These are phyloP conservation scores for Xylaria sp. DNA, from an alignment of 2,329 filamentous ascomycete species.

Conservation along the genomic window DNA sequence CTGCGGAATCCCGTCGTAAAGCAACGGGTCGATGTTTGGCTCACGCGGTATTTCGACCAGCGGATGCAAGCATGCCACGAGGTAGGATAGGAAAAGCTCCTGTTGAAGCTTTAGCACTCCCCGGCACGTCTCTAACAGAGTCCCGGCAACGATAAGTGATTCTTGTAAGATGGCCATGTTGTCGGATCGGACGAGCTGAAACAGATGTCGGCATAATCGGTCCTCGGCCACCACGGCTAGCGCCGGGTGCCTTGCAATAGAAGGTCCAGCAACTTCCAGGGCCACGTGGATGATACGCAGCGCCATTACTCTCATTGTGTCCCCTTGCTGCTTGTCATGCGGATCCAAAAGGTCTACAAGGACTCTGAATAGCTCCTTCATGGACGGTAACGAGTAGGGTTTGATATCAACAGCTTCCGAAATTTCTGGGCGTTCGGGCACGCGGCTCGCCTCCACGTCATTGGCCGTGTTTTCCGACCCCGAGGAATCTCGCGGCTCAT, in stretches of 20 bases:
- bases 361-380: conserved; percentile 90
- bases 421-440: conserved; percentile 27
- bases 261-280: conserved; percentile 91
- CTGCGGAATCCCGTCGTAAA: conserved; percentile 93
- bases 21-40: conserved; percentile 81
- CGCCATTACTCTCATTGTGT: conserved; percentile 96
- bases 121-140: conserved; percentile 86
- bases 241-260: conserved; percentile 89
- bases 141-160: conserved; percentile 88
- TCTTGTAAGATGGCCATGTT: conserved; percentile 95
- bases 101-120: conserved; percentile 93
- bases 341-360: conserved; percentile 92
- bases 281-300: conserved; percentile 96
- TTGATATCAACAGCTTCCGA: conserved; percentile 60
- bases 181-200: conserved; percentile 93
- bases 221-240: conserved; percentile 88
- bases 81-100: conserved; percentile 91
- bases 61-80: conserved; percentile 91
- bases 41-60: conserved; percentile 93
- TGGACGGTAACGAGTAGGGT: conserved; percentile 92
- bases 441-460: conserved; percentile 30
- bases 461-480: conserved; percentile 45
- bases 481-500: conserved; percentile 45
- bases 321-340: conserved; percentile 88
- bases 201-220: conserved; percentile 88